Evolutionary conservation across 2,329 filamentous ascomycete species (phyloP), one percentile per base, ranked within the genome.

Genomic region (Fusarium temperatum): DNA sequence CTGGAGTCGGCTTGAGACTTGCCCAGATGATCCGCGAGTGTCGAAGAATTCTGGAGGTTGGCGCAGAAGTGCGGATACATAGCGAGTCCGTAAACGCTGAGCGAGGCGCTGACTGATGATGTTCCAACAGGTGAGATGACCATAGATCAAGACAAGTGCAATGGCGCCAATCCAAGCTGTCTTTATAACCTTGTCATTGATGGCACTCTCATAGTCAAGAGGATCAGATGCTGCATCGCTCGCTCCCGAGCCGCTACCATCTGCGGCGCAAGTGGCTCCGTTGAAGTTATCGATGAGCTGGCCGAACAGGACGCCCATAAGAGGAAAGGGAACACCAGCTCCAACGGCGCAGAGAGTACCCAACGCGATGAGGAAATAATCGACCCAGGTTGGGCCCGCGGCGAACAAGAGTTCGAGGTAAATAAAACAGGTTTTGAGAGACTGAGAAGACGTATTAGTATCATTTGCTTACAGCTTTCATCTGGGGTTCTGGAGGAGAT

Each of bases 21-120:
- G 89, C 17, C 90, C 91, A 0, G 90, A 75, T 14, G 70, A 85
- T 47, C 88, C 87, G 5, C 90, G 84, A 11, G 85, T 86, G 75
- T 92, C 90, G 77, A 92, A 53, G 32, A 89, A 92, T 17, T 88
- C 84, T 4, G 90, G 86, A 50, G 91, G 89, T 76, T 92, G 90
- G 54, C 86, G 84, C 24, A 93, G 81, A 17, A 92, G 80, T 30
- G 85, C 86, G 17, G 84, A 82, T 24, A 93, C 84, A 73, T 92
- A 92, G 35, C 81, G 84, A 68, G 90, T 88, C 53, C 91, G 87
- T 42, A 93, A 81, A 32, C 91, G 86, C 73, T 90, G 89, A 50
- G 89, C 88, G 10, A 93, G 83, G 5, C 90, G 87, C 73, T 90
- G 89, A 60, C 90, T 90, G 32, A 87, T 85, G 74, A 93, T 83